These are phyloP conservation scores for Kluyveromyces lactis DNA, from an alignment of 805 yeast species.

Conservation along the genomic window DNA sequence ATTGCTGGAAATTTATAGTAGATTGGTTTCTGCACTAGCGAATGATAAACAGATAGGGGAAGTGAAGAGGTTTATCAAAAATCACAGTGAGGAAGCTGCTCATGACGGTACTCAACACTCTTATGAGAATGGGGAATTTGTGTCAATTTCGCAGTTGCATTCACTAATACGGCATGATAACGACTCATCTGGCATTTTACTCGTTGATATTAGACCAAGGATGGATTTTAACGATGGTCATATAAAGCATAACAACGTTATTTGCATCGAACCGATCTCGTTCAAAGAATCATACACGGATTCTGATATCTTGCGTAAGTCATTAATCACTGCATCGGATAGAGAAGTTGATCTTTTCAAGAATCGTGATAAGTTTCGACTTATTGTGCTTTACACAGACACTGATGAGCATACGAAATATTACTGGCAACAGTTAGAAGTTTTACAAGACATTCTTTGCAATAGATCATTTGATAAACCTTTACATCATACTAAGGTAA, in stretches of 20 bases:
- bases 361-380: conserved; percentile 46
- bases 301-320: conserved; percentile 54
- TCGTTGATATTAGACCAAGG: conserved; percentile 65
- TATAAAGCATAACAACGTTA: conserved; percentile 46
- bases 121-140: conserved; percentile 5
- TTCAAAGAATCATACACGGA: conserved; percentile 45
- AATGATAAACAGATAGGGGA: conserved; percentile 23
- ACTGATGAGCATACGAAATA: conserved; percentile 13
- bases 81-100: conserved; percentile 9
- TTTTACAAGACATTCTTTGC: conserved; percentile 17
- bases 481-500: conserved; percentile 12
- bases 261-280: conserved; percentile 71
- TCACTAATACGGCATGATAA: conserved; percentile 8
- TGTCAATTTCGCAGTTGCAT: conserved; percentile 9
- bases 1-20: conserved; percentile 26
- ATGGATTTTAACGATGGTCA: conserved; percentile 55
- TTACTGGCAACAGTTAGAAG: conserved; percentile 16
- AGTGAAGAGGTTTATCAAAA: conserved; percentile 20
- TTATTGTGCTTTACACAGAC: conserved; percentile 49
- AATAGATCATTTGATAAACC: conserved; percentile 25
- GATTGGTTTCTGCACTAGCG: conserved; percentile 21
- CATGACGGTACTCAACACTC: not conserved
- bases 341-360: conserved; percentile 47
- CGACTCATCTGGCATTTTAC: conserved; percentile 30
- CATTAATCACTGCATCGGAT: conserved; percentile 49